Evolutionary conservation across 2,329 filamentous ascomycete species (phyloP).

Genomic region (Fusarium xylarioides): DNA sequence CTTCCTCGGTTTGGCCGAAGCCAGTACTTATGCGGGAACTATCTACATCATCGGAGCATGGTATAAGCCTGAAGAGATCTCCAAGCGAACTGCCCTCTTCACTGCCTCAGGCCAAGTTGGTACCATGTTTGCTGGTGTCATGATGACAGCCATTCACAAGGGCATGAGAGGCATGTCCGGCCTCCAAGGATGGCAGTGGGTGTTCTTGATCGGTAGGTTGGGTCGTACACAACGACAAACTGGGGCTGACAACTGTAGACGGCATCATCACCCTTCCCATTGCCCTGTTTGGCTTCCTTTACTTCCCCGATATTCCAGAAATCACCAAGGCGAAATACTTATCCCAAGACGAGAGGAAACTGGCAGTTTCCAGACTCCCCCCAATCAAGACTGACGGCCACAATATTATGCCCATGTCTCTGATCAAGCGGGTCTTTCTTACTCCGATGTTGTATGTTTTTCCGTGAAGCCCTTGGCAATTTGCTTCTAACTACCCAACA

Average conservation of each 20-base stretch:
- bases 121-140: slow-evolving; percentile 66
- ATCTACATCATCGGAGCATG: slow-evolving; percentile 56
- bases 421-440: slow-evolving; percentile 42
- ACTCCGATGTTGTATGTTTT: slow-evolving; percentile 40
- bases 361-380: slow-evolving; percentile 44
- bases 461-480: fast-evolving
- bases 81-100: slow-evolving; percentile 68
- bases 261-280: slow-evolving; percentile 38
- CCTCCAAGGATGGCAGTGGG: slow-evolving; percentile 59
- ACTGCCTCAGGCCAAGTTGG: slow-evolving; percentile 65
- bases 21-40: slow-evolving; percentile 43
- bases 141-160: slow-evolving; percentile 57
- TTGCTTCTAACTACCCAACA: neutral
- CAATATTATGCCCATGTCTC: slow-evolving; percentile 43
- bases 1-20: slow-evolving; percentile 43
- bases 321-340: slow-evolving; percentile 48
- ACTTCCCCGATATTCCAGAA: slow-evolving; percentile 45
- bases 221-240: fast-evolving
- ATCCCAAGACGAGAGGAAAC: slow-evolving; percentile 44
- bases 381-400: slow-evolving; percentile 47
- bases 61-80: slow-evolving; percentile 65
- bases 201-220: slow-evolving; percentile 37
- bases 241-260: neutral
- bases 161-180: slow-evolving; percentile 52
- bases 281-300: slow-evolving; percentile 35